Base-by-base conservation (phyloP, 1,284 basidiomycete species). In the Marasmius fiardii region DNA sequence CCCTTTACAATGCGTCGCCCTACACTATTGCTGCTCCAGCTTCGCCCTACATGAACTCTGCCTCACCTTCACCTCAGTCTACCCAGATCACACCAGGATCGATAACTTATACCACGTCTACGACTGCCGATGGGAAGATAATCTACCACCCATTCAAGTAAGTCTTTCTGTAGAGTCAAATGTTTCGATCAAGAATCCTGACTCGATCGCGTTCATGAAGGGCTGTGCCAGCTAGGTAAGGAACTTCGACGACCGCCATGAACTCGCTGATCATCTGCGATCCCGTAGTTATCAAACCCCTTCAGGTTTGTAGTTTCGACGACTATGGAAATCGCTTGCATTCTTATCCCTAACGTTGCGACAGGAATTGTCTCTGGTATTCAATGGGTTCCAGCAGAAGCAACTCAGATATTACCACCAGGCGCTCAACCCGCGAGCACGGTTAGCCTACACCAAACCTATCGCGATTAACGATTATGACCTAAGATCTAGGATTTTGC, bases 111-210 rank as follows among this genome's bases (percentile, higher is more conserved):
- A 86, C 86, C 1, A 87, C 85, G 7, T 76, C 80, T 2, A 76
- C 73, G 1, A 76, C 74, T 2, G 70, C 78, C 33, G 82, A 88
- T 71, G 88, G 88, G 8, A 73, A 77, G 62, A 59, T 81, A 34
- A 65, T 77, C 48, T 90, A 89, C 66, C 84, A 88, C 64, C 78
- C 83, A 4, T 90, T 88, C 80, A 88, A 74, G 87, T 87, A 64
- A 62, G 82, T 44, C 48, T 35, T 34, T 43, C 47, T 24, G 18
- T 23, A 43, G 44, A 53, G 37, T 26, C 37, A 55, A 11, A 58
- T 33, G 37, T 31, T 23, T 18, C 6, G 51, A 31, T 31, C 28
- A 10, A 31, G 28, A 31, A 41, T 50, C 48, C 20, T 41, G 4
- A 53, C 65, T 58, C 58, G 52, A n/a, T 55, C 60, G 41, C 24